These are phyloP conservation scores for Tolypocladium album DNA, from an alignment of 2,329 filamentous ascomycete genomes.

Conservation along the genomic window DNA sequence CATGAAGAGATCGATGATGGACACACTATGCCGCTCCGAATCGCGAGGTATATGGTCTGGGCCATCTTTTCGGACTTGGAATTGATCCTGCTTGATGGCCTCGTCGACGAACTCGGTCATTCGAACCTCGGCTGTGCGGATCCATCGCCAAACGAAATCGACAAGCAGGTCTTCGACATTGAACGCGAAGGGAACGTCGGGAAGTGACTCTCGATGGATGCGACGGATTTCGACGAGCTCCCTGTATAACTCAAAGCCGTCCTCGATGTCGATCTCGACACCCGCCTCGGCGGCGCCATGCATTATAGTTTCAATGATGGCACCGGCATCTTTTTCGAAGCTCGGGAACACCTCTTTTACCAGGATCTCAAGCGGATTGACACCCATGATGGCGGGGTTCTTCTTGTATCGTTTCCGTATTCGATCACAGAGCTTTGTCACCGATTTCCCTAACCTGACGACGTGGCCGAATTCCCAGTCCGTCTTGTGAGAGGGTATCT, in stretches of 20 bases:
- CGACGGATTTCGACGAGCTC: constrained; percentile 76
- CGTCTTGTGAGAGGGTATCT: constrained; percentile 69
- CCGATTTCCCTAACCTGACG: constrained; percentile 75
- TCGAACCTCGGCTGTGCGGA: constrained; percentile 66
- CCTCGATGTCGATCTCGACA: constrained; percentile 73
- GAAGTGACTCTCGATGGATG: constrained; percentile 68
- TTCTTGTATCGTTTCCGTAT: constrained; percentile 89
- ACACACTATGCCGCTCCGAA: constrained; percentile 83
- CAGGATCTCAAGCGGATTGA: constrained; percentile 54
- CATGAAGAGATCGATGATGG: constrained; percentile 85
- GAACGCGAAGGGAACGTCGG: constrained; percentile 68
- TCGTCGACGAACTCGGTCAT: constrained; percentile 79
- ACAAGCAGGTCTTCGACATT: constrained; percentile 77
- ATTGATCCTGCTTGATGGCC: constrained; percentile 82
- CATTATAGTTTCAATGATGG: constrained; percentile 74
- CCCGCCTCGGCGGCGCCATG: constrained; percentile 57
- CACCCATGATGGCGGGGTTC: constrained; percentile 77
- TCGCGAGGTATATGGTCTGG: constrained; percentile 56
- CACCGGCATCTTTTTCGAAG: constrained; percentile 81
- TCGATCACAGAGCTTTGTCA: constrained; percentile 75
- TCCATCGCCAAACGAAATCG: constrained; percentile 95
- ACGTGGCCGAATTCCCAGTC: constrained; percentile 89
- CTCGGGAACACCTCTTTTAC: constrained; percentile 77
- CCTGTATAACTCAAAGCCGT: constrained; percentile 89
- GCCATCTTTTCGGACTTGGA: constrained; percentile 60